Evolutionary conservation across 192 early-diverging fungal species (phyloP), one percentile per base, ranked within the genome.

Genomic region (Dimargaris xerosporica): DNA sequence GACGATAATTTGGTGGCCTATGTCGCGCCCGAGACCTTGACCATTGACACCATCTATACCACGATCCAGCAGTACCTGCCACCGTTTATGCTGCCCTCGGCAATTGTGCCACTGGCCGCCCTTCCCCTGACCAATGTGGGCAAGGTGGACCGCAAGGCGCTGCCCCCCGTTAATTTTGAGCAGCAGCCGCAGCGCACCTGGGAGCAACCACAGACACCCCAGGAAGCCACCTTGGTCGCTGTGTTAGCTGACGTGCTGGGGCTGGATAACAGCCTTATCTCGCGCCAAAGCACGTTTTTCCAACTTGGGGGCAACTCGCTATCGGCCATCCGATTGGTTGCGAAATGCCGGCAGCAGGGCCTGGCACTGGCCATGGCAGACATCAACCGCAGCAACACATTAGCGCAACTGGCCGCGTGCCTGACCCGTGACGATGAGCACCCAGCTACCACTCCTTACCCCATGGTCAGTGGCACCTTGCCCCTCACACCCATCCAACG

Each of bases 1-100:
- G 13, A n/a, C 4, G 19, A 69, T 16, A 26, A 44, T 21, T 50
- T 76, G 61, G 64, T 76, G 25, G 72, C 34, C 7, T 76, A 61
- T 58, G 43, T 68, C 6, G 58, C 64, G 10, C 75, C 75, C 17
- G 31, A 21, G 4, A 15, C 25, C 16, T 0, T 69, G 17, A 51
- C 62, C 46, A 31, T 44, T 0, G 54, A 30, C 17, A 39, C 34
- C 41, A 21, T 60, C 5, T 26, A 42, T 16, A 16, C 17, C 10
- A 25, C 26, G 17, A 15, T 28, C 39, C 58, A 26, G 11, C 16
- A 13, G 11, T 39, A 43, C n/a, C 26, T 60, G 26, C 58, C 58
- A 16, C 13, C 17, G 0, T 39, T 42, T 39, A 60, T 60, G 58
- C 21, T 60, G 11, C 58, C 58, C 13, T 26, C 30, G 7, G 17